Evolutionary conservation across 306 rosid genomes (phyloP), one percentile per base, ranked within the genome.

Genomic region (Betula pendula): DNA sequence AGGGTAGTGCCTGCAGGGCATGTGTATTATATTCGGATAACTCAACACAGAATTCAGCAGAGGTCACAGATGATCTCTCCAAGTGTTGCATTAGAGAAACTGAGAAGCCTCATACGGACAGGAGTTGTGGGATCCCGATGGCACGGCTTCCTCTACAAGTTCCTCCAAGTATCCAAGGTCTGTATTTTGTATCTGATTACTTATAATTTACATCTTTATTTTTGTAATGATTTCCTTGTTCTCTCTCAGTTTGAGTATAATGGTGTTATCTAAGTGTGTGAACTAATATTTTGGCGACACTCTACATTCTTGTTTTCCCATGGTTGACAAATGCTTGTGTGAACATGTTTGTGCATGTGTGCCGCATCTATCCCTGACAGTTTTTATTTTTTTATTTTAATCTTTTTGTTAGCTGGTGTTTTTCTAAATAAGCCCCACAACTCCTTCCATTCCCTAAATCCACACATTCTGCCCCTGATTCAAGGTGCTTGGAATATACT

Each of bases 91-190:
- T 96, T 85, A 91, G 89, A 90, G 98, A 92, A 81, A 86, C 78
- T 75, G 90, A 91, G 87, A 91, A 85, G 86, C 91, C 91, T 50
- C 85, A 83, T 42, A 47, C 79, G 56, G 94, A 91, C 62, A 87
- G 97, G 87, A 86, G 80, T 80, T 75, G 81, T 49, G 93, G 86
- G 79, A 68, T 86, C 77, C 89, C 97, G 19, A 50, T 76, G 65
- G 43, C 92, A 6, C 84, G 89, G 88, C 84, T 85, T 81, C 98
- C 98, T n/a, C 72, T 86, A 56, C 97, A 90, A 83, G 84, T 85
- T 78, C 93, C 99, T 78, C 97, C 88, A 80, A 80, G 84, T 82
- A 90, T 88, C 84, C 97, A 89, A 90, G 97, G 98, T 94, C 47
- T 72, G 79, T 55, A 11, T 48, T 14, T 66, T 31, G 35, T 35